These are phyloP conservation scores for Nasturtium officinale DNA, from an alignment of 345 rosid genomes.

Conservation along the genomic window DNA sequence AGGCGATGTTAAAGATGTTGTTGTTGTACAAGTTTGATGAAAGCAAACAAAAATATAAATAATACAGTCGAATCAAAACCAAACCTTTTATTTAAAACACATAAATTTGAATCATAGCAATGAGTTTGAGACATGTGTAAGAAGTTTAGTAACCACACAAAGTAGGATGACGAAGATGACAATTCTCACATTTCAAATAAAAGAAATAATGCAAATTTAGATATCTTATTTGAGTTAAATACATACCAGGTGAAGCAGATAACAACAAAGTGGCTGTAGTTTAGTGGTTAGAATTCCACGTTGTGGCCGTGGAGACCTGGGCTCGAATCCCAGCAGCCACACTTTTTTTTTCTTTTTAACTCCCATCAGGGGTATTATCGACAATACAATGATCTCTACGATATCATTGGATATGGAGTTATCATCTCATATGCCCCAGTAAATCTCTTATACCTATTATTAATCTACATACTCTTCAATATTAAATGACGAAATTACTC, in stretches of 20 bases:
- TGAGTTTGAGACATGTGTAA: conserved; percentile 19
- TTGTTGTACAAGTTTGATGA: conserved; percentile 31
- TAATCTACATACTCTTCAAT: too few species aligned
- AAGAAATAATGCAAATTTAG: too few species aligned
- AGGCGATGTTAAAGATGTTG: conserved; percentile 29
- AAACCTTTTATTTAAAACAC: background rate
- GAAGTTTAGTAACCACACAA: background rate
- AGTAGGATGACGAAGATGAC: background rate
- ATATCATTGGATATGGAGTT: background rate
- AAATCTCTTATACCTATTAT: too few species aligned
- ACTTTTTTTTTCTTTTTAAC: background rate
- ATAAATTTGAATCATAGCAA: background rate
- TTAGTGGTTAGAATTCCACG: conserved; percentile 84
- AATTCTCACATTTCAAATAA: background rate
- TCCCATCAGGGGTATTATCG: background rate
- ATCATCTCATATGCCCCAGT: too few species aligned
- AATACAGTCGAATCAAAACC: background rate
- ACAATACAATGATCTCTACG: background rate
- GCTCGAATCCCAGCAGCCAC: conserved; percentile 94
- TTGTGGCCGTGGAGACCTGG: conserved; percentile 93
- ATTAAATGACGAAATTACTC: too few species aligned
- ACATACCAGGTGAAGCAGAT: fast-evolving
- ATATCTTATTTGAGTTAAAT: too few species aligned
- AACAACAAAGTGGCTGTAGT: conserved; percentile 57
- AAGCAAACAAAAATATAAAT: background rate